A percentile compares a stretch with the other conserved stretches of the same genome.
Conservation (phyloP, 2,329 filamentous ascomycete genomes). For the Fusarium torreyae region DNA sequence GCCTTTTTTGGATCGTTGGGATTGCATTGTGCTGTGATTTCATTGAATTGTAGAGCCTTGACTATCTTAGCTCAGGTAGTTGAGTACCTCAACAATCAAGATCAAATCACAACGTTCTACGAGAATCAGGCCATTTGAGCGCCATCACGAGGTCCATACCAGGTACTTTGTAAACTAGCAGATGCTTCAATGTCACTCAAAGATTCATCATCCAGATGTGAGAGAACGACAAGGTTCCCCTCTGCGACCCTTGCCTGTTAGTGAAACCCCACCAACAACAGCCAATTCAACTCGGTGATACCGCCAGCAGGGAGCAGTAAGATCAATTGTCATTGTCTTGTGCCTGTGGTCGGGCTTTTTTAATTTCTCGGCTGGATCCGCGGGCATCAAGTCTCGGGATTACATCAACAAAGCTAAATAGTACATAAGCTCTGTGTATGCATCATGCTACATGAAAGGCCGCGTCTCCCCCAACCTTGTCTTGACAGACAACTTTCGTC, state of each 20-base stretch:
- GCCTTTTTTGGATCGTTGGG: too few relatives aligned
- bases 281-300: conserved; percentile 12
- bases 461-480: conserved; percentile 21
- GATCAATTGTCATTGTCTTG: background rate
- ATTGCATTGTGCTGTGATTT: too few relatives aligned
- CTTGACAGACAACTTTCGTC: background rate
- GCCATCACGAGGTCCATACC: too few relatives aligned
- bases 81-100: too few relatives aligned
- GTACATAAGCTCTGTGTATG: conserved; percentile 10
- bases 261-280: conserved; percentile 8
- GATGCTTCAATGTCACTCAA: background rate
- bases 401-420: conserved; percentile 7
- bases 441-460: conserved; percentile 37
- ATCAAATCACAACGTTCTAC: background rate
- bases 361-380: conserved; percentile 11
- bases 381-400: conserved; percentile 1
- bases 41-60: too few relatives aligned
- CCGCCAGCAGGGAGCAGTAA: background rate
- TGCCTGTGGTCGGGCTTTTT: background rate
- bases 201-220: background rate
- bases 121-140: background rate
- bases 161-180: too few relatives aligned
- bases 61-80: too few relatives aligned
- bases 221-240: conserved; percentile 23
- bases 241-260: conserved; percentile 13